A percentile compares a stretch with the other conserved stretches of the same genome.
phyloP scores from a whole-genome alignment of 441 rosid species.

The Adansonia gregorii region DNA sequence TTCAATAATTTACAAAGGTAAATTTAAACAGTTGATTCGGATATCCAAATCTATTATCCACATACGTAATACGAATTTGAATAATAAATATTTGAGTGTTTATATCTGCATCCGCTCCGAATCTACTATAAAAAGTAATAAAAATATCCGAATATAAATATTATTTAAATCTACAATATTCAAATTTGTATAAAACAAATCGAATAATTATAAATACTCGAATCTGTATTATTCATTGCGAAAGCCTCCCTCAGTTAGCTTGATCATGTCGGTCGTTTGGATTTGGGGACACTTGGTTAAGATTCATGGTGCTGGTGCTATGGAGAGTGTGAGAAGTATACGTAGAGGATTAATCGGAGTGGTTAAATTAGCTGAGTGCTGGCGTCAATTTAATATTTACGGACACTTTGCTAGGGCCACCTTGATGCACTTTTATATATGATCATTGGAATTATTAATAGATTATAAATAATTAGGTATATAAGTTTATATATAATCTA shows the following conservation, averaged over 20 bases:
- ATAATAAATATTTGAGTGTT: no score
- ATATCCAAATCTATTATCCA: no score
- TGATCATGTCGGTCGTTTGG: background rate
- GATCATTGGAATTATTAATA: background rate
- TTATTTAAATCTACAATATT: no score
- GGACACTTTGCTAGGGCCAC: conserved; percentile 12
- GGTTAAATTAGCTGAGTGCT: background rate
- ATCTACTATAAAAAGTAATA: no score
- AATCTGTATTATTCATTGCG: no score
- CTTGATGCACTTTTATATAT: background rate
- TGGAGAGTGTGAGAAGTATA: background rate
- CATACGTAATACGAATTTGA: no score
- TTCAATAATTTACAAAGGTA: no score
- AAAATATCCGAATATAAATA: no score
- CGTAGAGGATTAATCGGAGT: background rate
- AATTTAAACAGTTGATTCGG: no score
- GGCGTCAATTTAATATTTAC: background rate
- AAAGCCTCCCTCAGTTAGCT: background rate
- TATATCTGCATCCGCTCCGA: no score
- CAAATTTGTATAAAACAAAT: no score
- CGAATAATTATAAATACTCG: no score
- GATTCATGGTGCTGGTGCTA: background rate
- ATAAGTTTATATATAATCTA: background rate
- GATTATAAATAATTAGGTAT: background rate
- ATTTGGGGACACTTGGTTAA: background rate